These are phyloP conservation scores for Fusarium proliferatum DNA, from an alignment of 2,329 filamentous ascomycete genomes.

Conservation along the genomic window DNA sequence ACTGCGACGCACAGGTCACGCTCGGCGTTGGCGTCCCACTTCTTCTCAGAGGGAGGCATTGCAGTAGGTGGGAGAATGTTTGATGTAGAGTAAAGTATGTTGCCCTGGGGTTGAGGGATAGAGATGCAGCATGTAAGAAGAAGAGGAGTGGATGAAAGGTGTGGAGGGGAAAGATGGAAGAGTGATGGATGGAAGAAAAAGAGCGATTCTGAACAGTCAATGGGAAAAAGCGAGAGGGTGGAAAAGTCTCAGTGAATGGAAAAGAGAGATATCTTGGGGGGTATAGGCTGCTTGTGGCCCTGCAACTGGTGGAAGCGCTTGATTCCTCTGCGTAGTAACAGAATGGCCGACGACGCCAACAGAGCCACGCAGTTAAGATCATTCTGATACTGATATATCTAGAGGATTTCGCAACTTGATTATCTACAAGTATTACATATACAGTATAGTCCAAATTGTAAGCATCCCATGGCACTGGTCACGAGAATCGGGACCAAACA, in stretches of 20 bases:
- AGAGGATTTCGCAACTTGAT: background rate
- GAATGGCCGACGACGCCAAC: background rate
- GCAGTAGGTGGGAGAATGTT: background rate
- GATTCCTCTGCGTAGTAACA: background rate
- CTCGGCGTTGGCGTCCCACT: constrained; percentile 52
- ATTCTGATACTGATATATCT: background rate
- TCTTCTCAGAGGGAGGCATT: constrained; percentile 50
- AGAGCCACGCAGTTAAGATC: background rate
- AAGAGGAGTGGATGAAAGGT: background rate
- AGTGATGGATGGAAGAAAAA: background rate
- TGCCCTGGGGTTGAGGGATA: background rate
- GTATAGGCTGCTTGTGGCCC: background rate
- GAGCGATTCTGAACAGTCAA: background rate
- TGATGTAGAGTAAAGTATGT: background rate
- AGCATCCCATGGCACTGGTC: background rate
- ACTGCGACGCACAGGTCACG: constrained; percentile 54
- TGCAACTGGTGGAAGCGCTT: background rate
- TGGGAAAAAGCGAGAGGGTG: background rate
- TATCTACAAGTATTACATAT: background rate
- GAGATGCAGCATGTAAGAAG: background rate
- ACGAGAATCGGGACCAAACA: background rate
- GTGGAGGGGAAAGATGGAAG: background rate
- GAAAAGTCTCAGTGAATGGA: background rate
- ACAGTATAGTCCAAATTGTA: background rate
- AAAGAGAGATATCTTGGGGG: background rate